Percentiles rank a stretch among this genome's conserved stretches.
Evolutionary conservation across 768 basidiomycete species (phyloP).

Genomic region (Leccinum arenicola): DNA sequence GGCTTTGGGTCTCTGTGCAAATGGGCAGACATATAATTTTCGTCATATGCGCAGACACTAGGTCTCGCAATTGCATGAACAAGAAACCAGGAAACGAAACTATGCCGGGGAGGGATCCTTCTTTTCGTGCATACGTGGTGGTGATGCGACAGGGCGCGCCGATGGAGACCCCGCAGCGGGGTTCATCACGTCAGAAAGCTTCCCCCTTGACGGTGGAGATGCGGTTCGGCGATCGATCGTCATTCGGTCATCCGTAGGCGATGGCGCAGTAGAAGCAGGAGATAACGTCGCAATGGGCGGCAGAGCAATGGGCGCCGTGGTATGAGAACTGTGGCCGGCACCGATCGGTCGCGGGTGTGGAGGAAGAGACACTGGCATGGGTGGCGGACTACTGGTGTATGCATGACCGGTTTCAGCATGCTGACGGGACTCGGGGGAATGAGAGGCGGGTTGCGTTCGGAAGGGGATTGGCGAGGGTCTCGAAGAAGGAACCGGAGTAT

Average conservation of each 20-base stretch:
- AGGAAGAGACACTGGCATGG: too few species aligned
- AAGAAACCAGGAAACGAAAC: slow-evolving; percentile 11
- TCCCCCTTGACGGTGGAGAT: slow-evolving; percentile 51
- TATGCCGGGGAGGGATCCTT: slow-evolving; percentile 30
- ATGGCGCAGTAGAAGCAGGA: slow-evolving; percentile 55
- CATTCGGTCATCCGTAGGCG: slow-evolving; percentile 44
- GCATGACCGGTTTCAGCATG: too few species aligned
- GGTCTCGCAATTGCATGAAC: slow-evolving; percentile 6
- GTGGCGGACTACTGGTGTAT: too few species aligned
- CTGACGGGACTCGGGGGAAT: too few species aligned
- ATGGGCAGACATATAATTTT: slow-evolving; percentile 22
- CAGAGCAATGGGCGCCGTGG: slow-evolving; percentile 45
- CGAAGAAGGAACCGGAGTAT: slow-evolving; percentile 13
- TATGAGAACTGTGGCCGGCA: slow-evolving; percentile 23
- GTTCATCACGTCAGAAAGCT: slow-evolving; percentile 52
- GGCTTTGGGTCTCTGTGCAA: slow-evolving; percentile 15
- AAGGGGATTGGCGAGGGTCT: slow-evolving; percentile 21
- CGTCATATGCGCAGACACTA: slow-evolving; percentile 13
- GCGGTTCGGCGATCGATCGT: slow-evolving; percentile 39
- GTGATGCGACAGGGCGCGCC: slow-evolving; percentile 53
- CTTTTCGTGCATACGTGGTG: slow-evolving; percentile 40
- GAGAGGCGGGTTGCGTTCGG: too few species aligned
- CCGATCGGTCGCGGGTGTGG: too few species aligned
- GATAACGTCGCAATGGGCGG: slow-evolving; percentile 73
- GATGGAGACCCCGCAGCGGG: slow-evolving; percentile 49